Percentiles rank a stretch among this genome's conserved stretches.
These are phyloP conservation scores for Saitozyma sp. DNA, from an alignment of 768 basidiomycete species.

Conservation along the genomic window DNA sequence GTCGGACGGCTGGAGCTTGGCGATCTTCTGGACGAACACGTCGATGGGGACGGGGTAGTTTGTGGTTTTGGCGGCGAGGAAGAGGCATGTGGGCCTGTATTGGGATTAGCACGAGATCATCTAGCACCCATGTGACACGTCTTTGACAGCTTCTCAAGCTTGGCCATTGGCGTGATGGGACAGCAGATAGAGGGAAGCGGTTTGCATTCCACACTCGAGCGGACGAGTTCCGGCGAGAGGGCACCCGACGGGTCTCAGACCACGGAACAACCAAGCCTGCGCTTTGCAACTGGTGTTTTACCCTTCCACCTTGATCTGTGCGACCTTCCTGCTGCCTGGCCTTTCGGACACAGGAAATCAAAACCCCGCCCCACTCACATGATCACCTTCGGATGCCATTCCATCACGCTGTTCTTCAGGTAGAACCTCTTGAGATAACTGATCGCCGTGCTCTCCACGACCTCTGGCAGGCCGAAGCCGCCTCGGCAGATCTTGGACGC, in stretches of 20 bases:
- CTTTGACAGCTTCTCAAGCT: neutral
- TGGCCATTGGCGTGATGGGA: neutral
- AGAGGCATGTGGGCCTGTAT: conserved; percentile 85
- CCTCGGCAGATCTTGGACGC: conserved; percentile 75
- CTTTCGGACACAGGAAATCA: neutral
- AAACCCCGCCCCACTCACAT: conserved; percentile 63
- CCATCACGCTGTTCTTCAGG: conserved; percentile 96
- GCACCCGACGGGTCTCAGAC: neutral
- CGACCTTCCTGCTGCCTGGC: neutral
- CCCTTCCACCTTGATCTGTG: no score
- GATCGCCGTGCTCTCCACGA: conserved; percentile 88
- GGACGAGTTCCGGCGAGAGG: no score
- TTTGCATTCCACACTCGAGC: no score
- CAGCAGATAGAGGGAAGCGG: neutral
- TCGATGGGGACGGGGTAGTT: conserved; percentile 89
- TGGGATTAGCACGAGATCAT: neutral
- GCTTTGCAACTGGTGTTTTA: no score
- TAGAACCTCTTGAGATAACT: conserved; percentile 96
- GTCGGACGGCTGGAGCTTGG: conserved; percentile 74
- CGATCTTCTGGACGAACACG: conserved; percentile 76
- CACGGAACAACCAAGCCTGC: neutral
- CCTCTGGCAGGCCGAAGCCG: conserved; percentile 82
- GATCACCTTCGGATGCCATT: conserved; percentile 98
- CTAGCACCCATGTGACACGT: neutral
- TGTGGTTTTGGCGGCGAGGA: conserved; percentile 96